These are phyloP conservation scores for Fonsecaea monophora DNA, from an alignment of 2,329 filamentous ascomycete genomes.

Conservation along the genomic window DNA sequence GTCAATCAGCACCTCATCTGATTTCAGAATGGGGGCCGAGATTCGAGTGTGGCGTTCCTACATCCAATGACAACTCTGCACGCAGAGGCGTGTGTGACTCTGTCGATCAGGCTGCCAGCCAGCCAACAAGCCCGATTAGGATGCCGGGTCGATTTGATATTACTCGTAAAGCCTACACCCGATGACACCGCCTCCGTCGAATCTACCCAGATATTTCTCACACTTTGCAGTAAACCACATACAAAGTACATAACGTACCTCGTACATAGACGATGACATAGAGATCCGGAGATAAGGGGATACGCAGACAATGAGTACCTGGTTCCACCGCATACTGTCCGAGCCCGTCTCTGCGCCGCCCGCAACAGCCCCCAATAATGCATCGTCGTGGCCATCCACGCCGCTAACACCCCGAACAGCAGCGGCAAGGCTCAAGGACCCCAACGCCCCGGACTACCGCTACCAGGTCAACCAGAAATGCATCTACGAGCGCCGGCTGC, in stretches of 20 bases:
- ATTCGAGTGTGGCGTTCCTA: not conserved
- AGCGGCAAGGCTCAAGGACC: constrained; percentile 40
- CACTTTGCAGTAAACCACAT: no score
- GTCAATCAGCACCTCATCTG: not conserved
- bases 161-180: no score
- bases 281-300: no score
- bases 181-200: not conserved
- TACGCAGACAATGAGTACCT: constrained; percentile 14
- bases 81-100: not conserved
- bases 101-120: constrained; percentile 8
- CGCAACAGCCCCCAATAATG: constrained; percentile 5
- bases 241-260: no score
- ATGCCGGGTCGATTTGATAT: not conserved
- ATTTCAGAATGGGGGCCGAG: not conserved
- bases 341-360: constrained; percentile 26
- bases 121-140: not conserved
- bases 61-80: not conserved
- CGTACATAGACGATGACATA: no score
- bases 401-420: constrained; percentile 14
- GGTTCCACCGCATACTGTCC: constrained; percentile 13
- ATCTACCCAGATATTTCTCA: no score
- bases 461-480: constrained; percentile 51
- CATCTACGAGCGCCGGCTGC: constrained; percentile 58
- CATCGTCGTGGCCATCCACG: constrained; percentile 19
- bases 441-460: constrained; percentile 48